A percentile compares a stretch with the other conserved stretches of the same genome.
Evolutionary conservation across 345 rosid species (phyloP).

Genomic region (Populus ilicifolia): DNA sequence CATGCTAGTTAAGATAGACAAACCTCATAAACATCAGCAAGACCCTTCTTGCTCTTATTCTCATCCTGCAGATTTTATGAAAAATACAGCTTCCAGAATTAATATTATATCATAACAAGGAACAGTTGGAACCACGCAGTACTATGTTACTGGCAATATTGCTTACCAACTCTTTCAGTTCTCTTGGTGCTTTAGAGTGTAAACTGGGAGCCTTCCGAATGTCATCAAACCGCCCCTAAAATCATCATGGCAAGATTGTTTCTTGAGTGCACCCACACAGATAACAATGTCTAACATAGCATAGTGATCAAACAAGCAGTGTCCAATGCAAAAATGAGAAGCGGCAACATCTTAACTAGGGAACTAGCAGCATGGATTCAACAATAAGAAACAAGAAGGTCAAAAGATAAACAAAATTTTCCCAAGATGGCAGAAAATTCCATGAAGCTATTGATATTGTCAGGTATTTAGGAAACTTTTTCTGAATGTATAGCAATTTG

Average conservation of each 20-base stretch:
- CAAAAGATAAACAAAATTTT: not conserved
- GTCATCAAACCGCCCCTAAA: slow-evolving; percentile 72
- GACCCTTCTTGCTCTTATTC: slow-evolving; percentile 88
- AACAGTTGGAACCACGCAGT: not conserved
- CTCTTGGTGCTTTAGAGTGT: slow-evolving; percentile 62
- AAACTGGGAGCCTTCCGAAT: slow-evolving; percentile 47
- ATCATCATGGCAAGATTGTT: slow-evolving; percentile 14
- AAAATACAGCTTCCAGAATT: slow-evolving; percentile 2
- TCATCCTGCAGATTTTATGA: slow-evolving; percentile 63
- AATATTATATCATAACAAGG: not conserved
- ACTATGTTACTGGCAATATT: not conserved
- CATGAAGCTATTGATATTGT: not conserved
- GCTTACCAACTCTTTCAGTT: slow-evolving; percentile 66
- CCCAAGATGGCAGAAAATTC: not conserved
- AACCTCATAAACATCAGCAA: slow-evolving; percentile 97
- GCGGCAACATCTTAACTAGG: not conserved
- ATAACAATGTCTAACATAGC: not conserved
- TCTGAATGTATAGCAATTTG: not conserved
- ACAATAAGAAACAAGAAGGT: not conserved
- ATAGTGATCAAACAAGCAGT: not conserved
- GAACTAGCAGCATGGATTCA: not conserved
- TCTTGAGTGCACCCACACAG: not conserved
- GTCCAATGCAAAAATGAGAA: not conserved
- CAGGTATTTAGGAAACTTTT: not conserved
- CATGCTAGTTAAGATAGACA: slow-evolving; percentile 16